These are phyloP conservation scores for Vinca minor DNA, from an alignment of 257 asterid species.

Conservation along the genomic window DNA sequence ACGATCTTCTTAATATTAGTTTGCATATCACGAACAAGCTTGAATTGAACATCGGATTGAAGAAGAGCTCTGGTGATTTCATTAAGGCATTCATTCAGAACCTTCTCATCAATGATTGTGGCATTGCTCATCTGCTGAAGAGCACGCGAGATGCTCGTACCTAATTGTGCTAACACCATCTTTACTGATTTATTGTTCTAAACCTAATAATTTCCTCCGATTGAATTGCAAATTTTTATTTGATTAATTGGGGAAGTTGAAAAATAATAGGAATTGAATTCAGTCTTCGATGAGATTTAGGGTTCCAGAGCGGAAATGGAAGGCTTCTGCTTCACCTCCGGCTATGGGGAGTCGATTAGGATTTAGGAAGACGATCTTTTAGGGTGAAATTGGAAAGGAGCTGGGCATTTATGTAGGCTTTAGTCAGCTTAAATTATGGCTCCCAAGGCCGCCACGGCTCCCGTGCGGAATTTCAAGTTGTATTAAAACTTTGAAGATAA, in stretches of 20 bases:
- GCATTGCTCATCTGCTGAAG: conserved; percentile 98
- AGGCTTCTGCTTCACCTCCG: conserved; percentile 8
- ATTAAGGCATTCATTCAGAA: conserved; percentile 72
- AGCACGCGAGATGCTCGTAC: conserved; percentile 84
- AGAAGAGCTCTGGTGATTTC: conserved; percentile 91
- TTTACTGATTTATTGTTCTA: conserved; percentile 18
- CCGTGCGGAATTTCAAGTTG: too few relatives aligned
- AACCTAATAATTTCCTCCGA: too few relatives aligned
- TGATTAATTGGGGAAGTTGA: not conserved
- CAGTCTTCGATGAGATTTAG: not conserved
- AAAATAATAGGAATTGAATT: too few relatives aligned
- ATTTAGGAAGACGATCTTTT: too few relatives aligned
- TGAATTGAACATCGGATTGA: conserved; percentile 77
- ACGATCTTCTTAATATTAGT: conserved; percentile 71
- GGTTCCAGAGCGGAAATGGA: too few relatives aligned
- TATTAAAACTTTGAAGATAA: too few relatives aligned
- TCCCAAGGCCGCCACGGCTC: too few relatives aligned
- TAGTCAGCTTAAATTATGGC: too few relatives aligned
- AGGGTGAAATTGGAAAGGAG: too few relatives aligned
- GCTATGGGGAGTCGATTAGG: too few relatives aligned
- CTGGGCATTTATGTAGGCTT: too few relatives aligned
- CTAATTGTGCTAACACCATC: conserved; percentile 88
- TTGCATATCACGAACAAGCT: conserved; percentile 74
- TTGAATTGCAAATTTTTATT: not conserved
- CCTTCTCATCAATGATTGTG: conserved; percentile 80